Percentiles rank a stretch among this genome's conserved stretches.
phyloP scores from a whole-genome alignment of 768 basidiomycete species.

The Rhizopogon sp. region DNA sequence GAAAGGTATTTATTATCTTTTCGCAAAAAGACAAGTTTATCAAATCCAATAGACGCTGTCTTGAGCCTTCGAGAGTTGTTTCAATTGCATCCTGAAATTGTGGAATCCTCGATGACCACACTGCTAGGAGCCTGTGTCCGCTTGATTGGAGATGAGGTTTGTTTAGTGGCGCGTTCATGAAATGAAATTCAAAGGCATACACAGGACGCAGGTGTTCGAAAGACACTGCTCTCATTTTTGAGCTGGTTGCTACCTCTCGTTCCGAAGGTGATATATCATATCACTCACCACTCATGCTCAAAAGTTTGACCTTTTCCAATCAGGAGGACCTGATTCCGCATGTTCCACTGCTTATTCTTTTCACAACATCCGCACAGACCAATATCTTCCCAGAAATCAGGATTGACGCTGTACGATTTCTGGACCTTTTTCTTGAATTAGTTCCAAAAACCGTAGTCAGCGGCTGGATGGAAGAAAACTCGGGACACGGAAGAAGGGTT shows the following conservation, averaged over 20 bases:
- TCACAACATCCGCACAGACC: slow-evolving; percentile 85
- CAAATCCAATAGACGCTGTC: slow-evolving; percentile 55
- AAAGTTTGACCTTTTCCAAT: slow-evolving; percentile 5
- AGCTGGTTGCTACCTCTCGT: slow-evolving; percentile 68
- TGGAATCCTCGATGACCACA: slow-evolving; percentile 46
- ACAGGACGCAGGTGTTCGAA: slow-evolving; percentile 80
- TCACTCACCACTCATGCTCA: background rate
- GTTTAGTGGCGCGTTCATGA: slow-evolving; percentile 11
- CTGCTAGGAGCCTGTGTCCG: slow-evolving; percentile 62
- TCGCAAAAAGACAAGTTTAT: background rate
- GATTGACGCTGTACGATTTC: slow-evolving; percentile 79
- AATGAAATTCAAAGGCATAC: slow-evolving; percentile 5
- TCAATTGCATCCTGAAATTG: slow-evolving; percentile 50
- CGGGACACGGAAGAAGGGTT: slow-evolving; percentile 56
- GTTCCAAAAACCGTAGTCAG: slow-evolving; percentile 63
- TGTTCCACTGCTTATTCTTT: slow-evolving; percentile 70
- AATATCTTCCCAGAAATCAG: slow-evolving; percentile 95
- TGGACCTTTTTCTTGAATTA: slow-evolving; percentile 67
- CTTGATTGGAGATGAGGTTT: slow-evolving; percentile 78
- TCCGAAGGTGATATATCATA: slow-evolving; percentile 39
- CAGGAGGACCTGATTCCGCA: slow-evolving; percentile 76
- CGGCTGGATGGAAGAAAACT: slow-evolving; percentile 57
- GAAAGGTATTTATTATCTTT: slow-evolving; percentile 46
- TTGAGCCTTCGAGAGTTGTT: slow-evolving; percentile 70
- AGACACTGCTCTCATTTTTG: slow-evolving; percentile 62